Evolutionary conservation across 2,329 filamentous ascomycete genomes (phyloP).

Genomic region (Penicillium sp.): DNA sequence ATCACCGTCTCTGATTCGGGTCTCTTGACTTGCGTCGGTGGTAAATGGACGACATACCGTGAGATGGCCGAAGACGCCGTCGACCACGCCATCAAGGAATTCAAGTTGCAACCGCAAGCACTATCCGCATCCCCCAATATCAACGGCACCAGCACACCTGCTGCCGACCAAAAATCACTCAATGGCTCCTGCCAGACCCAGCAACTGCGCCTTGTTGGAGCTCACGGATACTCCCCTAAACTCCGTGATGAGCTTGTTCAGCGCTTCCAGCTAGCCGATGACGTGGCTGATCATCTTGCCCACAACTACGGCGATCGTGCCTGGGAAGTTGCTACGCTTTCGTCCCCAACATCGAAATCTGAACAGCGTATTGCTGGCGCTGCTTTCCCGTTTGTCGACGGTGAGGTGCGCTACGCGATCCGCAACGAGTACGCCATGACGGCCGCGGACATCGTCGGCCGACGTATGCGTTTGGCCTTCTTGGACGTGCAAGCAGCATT

Average conservation of each 20-base stretch:
- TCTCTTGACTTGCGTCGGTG: slow-evolving; percentile 77
- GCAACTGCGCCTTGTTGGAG: slow-evolving; percentile 72
- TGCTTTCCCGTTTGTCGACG: slow-evolving; percentile 91
- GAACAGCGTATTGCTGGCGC: slow-evolving; percentile 75
- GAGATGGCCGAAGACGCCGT: slow-evolving; percentile 91
- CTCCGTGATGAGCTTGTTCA: slow-evolving; percentile 94
- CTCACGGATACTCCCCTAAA: slow-evolving; percentile 82
- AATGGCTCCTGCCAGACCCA: slow-evolving; percentile 79
- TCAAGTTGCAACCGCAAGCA: slow-evolving; percentile 57
- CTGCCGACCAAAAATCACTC: slow-evolving; percentile 62
- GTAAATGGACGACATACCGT: slow-evolving; percentile 90
- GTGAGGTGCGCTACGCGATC: slow-evolving; percentile 83
- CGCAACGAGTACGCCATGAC: slow-evolving; percentile 88
- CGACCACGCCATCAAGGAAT: slow-evolving; percentile 69
- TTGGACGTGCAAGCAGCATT: slow-evolving; percentile 86
- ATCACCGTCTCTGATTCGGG: slow-evolving; percentile 73
- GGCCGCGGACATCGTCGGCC: slow-evolving; percentile 82
- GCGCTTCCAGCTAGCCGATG: slow-evolving; percentile 85
- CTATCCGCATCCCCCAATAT: slow-evolving; percentile 60
- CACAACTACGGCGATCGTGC: slow-evolving; percentile 87
- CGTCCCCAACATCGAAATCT: slow-evolving; percentile 70
- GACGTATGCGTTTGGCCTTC: slow-evolving; percentile 80
- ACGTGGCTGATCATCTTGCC: slow-evolving; percentile 83
- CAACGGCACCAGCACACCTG: slow-evolving; percentile 63
- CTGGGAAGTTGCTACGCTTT: slow-evolving; percentile 82